phyloP scores from a whole-genome alignment of 2,329 filamentous ascomycete species.

The Aspergillus fructus region DNA sequence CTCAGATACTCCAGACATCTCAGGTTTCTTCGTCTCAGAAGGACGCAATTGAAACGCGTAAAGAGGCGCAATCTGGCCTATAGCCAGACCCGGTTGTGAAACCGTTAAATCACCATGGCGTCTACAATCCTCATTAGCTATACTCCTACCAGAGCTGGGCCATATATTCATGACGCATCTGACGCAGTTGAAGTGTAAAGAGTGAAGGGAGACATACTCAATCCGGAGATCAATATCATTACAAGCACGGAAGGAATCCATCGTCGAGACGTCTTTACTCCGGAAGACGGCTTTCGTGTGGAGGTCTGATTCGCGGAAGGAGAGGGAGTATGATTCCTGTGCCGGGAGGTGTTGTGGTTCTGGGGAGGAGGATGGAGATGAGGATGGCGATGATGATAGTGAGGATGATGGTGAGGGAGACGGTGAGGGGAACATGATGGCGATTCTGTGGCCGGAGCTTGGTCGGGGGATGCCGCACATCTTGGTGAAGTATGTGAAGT shows the following conservation, averaged over 20 bases:
- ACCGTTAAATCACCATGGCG: conserved; percentile 28
- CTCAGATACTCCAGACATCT: not conserved
- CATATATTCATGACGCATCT: too few relatives aligned
- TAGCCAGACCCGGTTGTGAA: not conserved
- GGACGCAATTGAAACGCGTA: conserved; percentile 26
- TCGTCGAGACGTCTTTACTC: conserved; percentile 23
- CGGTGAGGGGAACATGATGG: conserved; percentile 31
- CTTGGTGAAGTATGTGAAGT: not conserved
- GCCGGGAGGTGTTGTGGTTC: conserved; percentile 1
- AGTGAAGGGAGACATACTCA: conserved; percentile 22
- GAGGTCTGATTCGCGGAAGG: conserved; percentile 25
- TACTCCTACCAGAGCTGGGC: too few relatives aligned
- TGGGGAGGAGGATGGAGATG: conserved; percentile 10
- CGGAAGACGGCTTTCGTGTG: conserved; percentile 28
- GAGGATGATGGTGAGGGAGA: conserved; percentile 27
- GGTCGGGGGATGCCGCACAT: conserved; percentile 51
- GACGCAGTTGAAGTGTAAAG: too few relatives aligned
- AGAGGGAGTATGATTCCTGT: conserved; percentile 27
- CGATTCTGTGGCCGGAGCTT: conserved; percentile 42
- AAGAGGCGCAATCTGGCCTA: conserved; percentile 13
- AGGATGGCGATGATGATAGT: conserved; percentile 28
- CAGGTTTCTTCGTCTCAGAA: not conserved
- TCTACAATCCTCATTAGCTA: conserved; percentile 8
- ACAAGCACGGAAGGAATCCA: conserved; percentile 20
- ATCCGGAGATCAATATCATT: conserved; percentile 30